Percentiles rank a stretch among this genome's conserved stretches.
Conservation (phyloP, 2,329 filamentous ascomycete genomes). For the Scleromitrula shiraiana region DNA sequence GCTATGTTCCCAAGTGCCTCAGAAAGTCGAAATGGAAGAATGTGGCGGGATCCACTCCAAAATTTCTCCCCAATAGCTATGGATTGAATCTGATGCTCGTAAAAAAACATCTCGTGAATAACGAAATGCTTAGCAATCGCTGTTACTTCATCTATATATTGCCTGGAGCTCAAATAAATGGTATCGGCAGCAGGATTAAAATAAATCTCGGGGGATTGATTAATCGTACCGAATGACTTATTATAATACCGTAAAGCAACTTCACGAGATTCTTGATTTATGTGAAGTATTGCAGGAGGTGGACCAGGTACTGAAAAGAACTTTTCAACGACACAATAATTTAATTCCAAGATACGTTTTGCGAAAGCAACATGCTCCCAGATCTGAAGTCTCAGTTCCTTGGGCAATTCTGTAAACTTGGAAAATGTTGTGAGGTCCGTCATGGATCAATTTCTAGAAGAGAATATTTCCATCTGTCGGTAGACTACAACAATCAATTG, state of each 20-base stretch:
- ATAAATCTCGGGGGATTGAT: slow-evolving; percentile 5
- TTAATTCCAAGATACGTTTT: slow-evolving; percentile 4
- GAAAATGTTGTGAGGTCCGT: neutral
- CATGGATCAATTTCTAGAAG: slow-evolving; percentile 5
- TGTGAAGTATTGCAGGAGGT: slow-evolving; percentile 8
- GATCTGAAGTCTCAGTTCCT: neutral
- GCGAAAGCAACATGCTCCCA: neutral
- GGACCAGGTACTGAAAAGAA: neutral
- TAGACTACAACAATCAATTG: too few relatives aligned
- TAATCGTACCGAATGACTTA: slow-evolving; percentile 7
- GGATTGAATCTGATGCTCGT: slow-evolving; percentile 7
- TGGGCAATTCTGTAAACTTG: neutral
- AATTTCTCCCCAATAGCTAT: slow-evolving; percentile 1
- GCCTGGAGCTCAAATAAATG: slow-evolving; percentile 9
- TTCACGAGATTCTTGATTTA: slow-evolving; percentile 9
- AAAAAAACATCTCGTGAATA: neutral
- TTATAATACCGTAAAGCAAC: slow-evolving; percentile 2
- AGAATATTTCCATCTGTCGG: too few relatives aligned
- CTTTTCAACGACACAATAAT: slow-evolving; percentile 4
- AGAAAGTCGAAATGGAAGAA: slow-evolving; percentile 3
- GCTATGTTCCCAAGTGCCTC: neutral
- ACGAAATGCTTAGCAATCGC: slow-evolving; percentile 7
- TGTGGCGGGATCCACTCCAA: neutral
- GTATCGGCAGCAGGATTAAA: slow-evolving; percentile 9
- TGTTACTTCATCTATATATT: slow-evolving; percentile 7